Conservation (phyloP, 371 early-diverging fungal species). For the Lichtheimia corymbifera region DNA sequence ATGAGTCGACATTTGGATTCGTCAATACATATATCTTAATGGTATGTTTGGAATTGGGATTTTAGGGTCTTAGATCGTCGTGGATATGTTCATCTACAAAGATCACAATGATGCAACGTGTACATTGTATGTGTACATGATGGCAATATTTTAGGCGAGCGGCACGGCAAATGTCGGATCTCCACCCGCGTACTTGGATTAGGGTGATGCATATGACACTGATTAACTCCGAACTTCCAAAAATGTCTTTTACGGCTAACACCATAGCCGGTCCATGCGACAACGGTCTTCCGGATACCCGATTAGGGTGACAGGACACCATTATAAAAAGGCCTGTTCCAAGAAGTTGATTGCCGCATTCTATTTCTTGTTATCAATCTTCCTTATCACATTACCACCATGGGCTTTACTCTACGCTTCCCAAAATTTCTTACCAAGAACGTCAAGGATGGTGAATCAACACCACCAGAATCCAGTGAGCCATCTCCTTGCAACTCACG, state of each 20-base stretch:
- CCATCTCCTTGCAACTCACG: conserved; percentile 7
- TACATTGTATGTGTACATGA: no score
- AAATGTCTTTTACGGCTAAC: neutral
- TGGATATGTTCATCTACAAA: no score
- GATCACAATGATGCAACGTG: no score
- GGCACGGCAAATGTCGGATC: no score
- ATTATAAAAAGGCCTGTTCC: conserved; percentile 3
- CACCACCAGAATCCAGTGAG: conserved; percentile 4
- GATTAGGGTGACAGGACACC: neutral
- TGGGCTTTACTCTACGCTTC: conserved; percentile 10
- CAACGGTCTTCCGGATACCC: conserved; percentile 14
- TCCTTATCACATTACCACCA: neutral
- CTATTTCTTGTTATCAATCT: neutral
- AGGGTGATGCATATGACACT: neutral
- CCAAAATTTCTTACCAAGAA: conserved; percentile 9
- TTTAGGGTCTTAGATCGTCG: no score
- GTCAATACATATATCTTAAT: no score
- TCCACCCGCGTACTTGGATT: neutral
- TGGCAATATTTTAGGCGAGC: no score
- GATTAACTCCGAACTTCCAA: no score
- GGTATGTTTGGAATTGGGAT: no score
- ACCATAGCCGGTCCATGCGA: neutral
- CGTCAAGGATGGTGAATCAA: conserved; percentile 6
- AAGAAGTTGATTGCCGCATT: neutral
- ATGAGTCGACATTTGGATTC: no score